Evolutionary conservation across 1,284 basidiomycete genomes (phyloP).

Genomic region (Puccinia triticina): DNA sequence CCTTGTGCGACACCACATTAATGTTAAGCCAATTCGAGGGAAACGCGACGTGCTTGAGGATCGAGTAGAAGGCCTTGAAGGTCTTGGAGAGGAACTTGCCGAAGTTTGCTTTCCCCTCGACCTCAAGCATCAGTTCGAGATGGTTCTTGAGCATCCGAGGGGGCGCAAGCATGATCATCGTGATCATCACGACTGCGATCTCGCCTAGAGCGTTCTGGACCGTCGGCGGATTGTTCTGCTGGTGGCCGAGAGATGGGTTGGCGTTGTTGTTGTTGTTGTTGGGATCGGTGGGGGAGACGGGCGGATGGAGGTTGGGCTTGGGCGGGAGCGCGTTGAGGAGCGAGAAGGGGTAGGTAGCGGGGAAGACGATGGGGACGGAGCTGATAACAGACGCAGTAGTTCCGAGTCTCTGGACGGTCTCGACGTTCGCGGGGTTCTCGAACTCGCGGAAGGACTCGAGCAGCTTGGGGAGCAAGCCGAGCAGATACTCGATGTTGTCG

Average conservation of each 20-base stretch:
- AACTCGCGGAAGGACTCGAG: slow-evolving; percentile 86
- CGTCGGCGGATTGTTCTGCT: slow-evolving; percentile 53
- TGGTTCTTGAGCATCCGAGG: slow-evolving; percentile 77
- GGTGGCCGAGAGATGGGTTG: slow-evolving; percentile 54
- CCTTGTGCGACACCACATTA: slow-evolving; percentile 84
- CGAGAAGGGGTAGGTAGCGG: slow-evolving; percentile 89
- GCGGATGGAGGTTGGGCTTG: slow-evolving; percentile 59
- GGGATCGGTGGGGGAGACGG: slow-evolving; percentile 59
- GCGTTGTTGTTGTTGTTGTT: slow-evolving; percentile 54
- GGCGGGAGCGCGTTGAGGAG: slow-evolving; percentile 70
- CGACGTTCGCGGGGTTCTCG: slow-evolving; percentile 69
- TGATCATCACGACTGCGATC: slow-evolving; percentile 80
- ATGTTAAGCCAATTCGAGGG: slow-evolving; percentile 90
- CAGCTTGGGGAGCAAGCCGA: slow-evolving; percentile 81
- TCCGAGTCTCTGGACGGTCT: slow-evolving; percentile 72
- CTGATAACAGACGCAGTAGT: slow-evolving; percentile 69
- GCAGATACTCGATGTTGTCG: slow-evolving; percentile 85
- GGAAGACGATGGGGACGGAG: slow-evolving; percentile 79
- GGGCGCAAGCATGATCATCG: slow-evolving; percentile 77
- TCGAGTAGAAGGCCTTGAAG: slow-evolving; percentile 79
- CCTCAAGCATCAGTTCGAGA: slow-evolving; percentile 76
- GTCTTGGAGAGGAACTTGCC: slow-evolving; percentile 73
- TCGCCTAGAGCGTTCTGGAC: slow-evolving; percentile 83
- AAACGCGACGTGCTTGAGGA: slow-evolving; percentile 85
- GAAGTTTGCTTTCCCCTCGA: slow-evolving; percentile 81